phyloP scores from a whole-genome alignment of 2,329 filamentous ascomycete species.

The Akanthomyces lecanii region DNA sequence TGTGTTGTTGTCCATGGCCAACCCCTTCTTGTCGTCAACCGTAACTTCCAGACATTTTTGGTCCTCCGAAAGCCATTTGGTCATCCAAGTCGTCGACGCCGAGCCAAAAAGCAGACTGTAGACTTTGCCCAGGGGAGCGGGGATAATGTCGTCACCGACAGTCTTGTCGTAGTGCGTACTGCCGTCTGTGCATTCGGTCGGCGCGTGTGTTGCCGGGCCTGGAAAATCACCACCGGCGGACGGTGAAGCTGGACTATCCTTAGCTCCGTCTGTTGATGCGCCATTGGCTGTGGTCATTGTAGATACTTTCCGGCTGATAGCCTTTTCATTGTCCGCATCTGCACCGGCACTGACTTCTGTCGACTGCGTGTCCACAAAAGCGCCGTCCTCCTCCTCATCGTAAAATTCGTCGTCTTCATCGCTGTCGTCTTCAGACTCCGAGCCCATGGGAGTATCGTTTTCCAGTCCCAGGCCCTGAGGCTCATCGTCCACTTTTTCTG shows the following conservation, averaged over 20 bases:
- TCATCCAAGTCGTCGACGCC: constrained; percentile 74
- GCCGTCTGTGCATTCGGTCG: constrained; percentile 80
- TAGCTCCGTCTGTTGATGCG: constrained; percentile 43
- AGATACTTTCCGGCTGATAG: constrained; percentile 67
- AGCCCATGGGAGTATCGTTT: constrained; percentile 47
- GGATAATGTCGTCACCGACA: constrained; percentile 79
- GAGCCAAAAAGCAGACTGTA: constrained; percentile 86
- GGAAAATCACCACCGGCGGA: constrained; percentile 64
- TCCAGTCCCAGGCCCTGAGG: constrained; percentile 31
- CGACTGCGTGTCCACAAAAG: constrained; percentile 58
- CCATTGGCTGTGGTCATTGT: constrained; percentile 44
- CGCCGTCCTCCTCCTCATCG: constrained; percentile 73
- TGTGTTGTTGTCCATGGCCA: constrained; percentile 69
- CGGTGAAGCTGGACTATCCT: constrained; percentile 42
- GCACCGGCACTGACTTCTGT: constrained; percentile 35
- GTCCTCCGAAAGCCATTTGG: constrained; percentile 78
- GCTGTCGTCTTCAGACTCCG: constrained; percentile 56
- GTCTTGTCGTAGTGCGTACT: constrained; percentile 78
- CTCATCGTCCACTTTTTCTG: constrained; percentile 68
- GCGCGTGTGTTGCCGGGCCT: constrained; percentile 73
- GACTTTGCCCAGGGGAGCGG: constrained; percentile 85
- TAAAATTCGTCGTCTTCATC: constrained; percentile 75
- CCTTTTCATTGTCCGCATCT: constrained; percentile 56
- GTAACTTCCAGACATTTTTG: constrained; percentile 88
- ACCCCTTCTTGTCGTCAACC: constrained; percentile 77